Base-by-base conservation (phyloP, 495 filamentous ascomycete species). In the Cercophora samala region DNA sequence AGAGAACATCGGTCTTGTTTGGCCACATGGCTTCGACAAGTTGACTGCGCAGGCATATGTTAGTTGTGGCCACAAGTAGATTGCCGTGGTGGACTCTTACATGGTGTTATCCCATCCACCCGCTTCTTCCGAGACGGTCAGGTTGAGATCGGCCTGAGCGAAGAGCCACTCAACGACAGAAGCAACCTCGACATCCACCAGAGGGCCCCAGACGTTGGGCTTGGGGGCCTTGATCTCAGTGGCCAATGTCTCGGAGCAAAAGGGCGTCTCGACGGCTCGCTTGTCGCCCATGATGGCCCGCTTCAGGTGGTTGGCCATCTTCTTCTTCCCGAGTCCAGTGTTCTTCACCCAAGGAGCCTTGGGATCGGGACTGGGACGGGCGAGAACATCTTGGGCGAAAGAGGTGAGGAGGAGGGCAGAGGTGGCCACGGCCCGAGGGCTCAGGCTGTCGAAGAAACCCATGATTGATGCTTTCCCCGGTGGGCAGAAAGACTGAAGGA, bases 1-100 rank as follows among this genome's bases (percentile, higher is more conserved):
- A 61, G 23, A 84, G 64, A 22, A 76, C 80, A 71, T 81, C 81
- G 0, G 83, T 81, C 70, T 86, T 87, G 73, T 86, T 86, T 17
- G 84, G 83, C 63, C 73, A 71, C 64, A 85, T 71, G 17, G 81
- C 69, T 63, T 87, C 85, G 32, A 83, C 74, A n/a, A 80, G 66
- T 23, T 68, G 60, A 15, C 72, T 75, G 52, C 32, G 25, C 21
- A 11, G 23, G 11, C 11, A 17, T 46, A 29, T 21, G 64, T 66
- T 63, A 65, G 37, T 53, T 24, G 15, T 24, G n/a, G 11, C 5
- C 11, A 18, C 9, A 2, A 17, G 3, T 9, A 23, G 29, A 18
- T 61, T 17, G 21, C 29, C 29, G 11, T 21, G 66, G 69, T 69
- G 19, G 37, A 13, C 13, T 46, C 37, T 46, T 46, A 73, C 70